Conservation (phyloP, 2,329 filamentous ascomycete genomes). For the Huntiella moniliformis region DNA sequence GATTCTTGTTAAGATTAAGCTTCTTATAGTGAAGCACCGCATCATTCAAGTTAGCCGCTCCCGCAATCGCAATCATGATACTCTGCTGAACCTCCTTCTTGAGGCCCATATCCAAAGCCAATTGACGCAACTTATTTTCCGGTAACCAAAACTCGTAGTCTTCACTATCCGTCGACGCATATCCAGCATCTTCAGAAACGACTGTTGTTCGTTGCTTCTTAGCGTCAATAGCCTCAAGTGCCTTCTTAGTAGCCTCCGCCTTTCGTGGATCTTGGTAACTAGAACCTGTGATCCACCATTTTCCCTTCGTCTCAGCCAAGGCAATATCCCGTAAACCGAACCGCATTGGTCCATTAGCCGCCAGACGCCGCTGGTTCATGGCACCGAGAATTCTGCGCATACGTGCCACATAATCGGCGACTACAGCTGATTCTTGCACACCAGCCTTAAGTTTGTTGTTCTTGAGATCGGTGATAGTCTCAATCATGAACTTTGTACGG, state of each 20-base stretch:
- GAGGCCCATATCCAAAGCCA: constrained; percentile 70
- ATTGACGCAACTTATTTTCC: constrained; percentile 40
- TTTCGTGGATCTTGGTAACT: constrained; percentile 41
- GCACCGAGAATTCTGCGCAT: constrained; percentile 80
- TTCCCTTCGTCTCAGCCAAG: constrained; percentile 68
- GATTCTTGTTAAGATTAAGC: constrained; percentile 66
- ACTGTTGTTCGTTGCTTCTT: background rate
- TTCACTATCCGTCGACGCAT: constrained; percentile 22
- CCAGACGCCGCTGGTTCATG: constrained; percentile 46
- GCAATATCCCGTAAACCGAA: constrained; percentile 68
- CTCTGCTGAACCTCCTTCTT: constrained; percentile 70
- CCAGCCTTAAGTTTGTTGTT: constrained; percentile 78
- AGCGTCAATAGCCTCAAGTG: background rate
- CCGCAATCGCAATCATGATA: constrained; percentile 88
- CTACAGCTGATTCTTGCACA: constrained; percentile 48
- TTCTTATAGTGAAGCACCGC: constrained; percentile 64
- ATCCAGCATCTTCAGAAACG: constrained; percentile 8
- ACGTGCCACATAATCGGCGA: constrained; percentile 63
- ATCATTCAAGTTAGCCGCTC: constrained; percentile 65
- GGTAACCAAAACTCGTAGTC: constrained; percentile 34
- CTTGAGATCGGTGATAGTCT: constrained; percentile 84
- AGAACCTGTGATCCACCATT: constrained; percentile 98
- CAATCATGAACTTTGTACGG: constrained; percentile 92
- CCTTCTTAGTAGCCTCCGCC: constrained; percentile 10
- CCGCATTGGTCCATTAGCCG: constrained; percentile 62